Percentiles rank a stretch among this genome's conserved stretches.
Evolutionary conservation across 2,329 filamentous ascomycete species (phyloP).

Genomic region (Septoria linicola): DNA sequence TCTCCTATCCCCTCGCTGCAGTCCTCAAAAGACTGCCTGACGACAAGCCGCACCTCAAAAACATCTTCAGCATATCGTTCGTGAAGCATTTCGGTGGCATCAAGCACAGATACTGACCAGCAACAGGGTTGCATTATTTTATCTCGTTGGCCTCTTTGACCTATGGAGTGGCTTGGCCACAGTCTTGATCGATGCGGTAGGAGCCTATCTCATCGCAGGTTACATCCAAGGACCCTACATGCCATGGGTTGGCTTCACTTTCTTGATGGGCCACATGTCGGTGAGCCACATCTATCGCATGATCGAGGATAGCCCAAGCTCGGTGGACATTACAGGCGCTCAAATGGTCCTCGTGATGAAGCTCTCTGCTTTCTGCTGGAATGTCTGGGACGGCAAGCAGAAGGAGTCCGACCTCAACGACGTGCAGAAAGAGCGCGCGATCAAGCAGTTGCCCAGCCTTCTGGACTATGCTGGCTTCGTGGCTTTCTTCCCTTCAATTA

Average conservation of each 20-base stretch:
- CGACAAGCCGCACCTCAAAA: constrained; percentile 77
- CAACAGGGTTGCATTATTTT: constrained; percentile 75
- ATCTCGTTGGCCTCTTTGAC: constrained; percentile 88
- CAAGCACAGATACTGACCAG: constrained; percentile 6
- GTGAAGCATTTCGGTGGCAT: not conserved
- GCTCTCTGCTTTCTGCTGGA: constrained; percentile 94
- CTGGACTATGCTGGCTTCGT: constrained; percentile 88
- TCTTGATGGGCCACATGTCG: constrained; percentile 94
- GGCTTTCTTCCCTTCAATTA: constrained; percentile 88
- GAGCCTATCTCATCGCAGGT: constrained; percentile 78
- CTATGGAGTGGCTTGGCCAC: constrained; percentile 83
- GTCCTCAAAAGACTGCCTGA: constrained; percentile 89
- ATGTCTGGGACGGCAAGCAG: constrained; percentile 86
- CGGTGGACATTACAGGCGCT: constrained; percentile 84
- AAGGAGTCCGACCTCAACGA: constrained; percentile 78
- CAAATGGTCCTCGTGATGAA: constrained; percentile 99
- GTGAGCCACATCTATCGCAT: constrained; percentile 84
- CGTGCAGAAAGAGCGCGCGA: constrained; percentile 77
- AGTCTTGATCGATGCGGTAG: constrained; percentile 73
- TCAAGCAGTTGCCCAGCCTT: constrained; percentile 70
- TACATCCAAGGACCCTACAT: constrained; percentile 86
- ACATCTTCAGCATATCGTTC: constrained; percentile 78
- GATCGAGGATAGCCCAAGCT: constrained; percentile 62
- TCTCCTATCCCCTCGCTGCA: constrained; percentile 88
- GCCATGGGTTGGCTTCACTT: constrained; percentile 95